Evolutionary conservation across 805 yeast species (phyloP).

Genomic region (Ogataea corticis): DNA sequence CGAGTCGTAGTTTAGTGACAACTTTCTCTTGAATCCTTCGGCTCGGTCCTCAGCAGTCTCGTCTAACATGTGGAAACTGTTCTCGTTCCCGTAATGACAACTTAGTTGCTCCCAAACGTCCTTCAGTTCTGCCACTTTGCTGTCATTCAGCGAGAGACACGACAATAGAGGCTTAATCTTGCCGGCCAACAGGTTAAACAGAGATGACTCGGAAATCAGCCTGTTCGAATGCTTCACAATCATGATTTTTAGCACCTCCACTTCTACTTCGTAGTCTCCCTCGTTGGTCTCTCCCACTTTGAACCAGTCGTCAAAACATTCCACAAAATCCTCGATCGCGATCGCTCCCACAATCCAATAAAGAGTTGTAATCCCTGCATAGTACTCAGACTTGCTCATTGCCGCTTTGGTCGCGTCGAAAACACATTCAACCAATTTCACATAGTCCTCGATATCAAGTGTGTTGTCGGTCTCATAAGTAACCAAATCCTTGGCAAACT

Average conservation of each 20-base stretch:
- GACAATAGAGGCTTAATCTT: slow-evolving; percentile 15
- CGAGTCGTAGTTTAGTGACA: slow-evolving; percentile 9
- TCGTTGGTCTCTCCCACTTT: background rate
- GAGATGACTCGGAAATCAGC: slow-evolving; percentile 4
- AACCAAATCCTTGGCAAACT: slow-evolving; percentile 19
- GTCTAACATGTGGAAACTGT: slow-evolving; percentile 5
- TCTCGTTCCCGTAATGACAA: slow-evolving; percentile 20
- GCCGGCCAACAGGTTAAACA: slow-evolving; percentile 9
- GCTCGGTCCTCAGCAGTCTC: background rate
- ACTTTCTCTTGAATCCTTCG: slow-evolving; percentile 15
- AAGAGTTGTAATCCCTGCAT: slow-evolving; percentile 15
- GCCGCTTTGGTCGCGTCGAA: slow-evolving; percentile 13
- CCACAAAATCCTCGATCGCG: slow-evolving; percentile 17
- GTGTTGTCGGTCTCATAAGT: slow-evolving; percentile 21
- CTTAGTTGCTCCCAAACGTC: slow-evolving; percentile 21
- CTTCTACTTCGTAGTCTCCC: slow-evolving; percentile 13
- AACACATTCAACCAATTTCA: slow-evolving; percentile 13
- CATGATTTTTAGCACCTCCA: slow-evolving; percentile 20
- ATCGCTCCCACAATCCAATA: slow-evolving; percentile 18
- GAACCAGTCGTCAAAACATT: slow-evolving; percentile 20
- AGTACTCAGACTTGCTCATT: slow-evolving; percentile 10
- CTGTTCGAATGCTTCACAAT: slow-evolving; percentile 12
- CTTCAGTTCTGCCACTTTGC: slow-evolving; percentile 16
- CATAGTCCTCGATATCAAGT: slow-evolving; percentile 11
- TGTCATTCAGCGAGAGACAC: slow-evolving; percentile 1